These are phyloP conservation scores for Blastobotrys illinoisensis DNA, from an alignment of 1,139 yeast species.

Conservation along the genomic window DNA sequence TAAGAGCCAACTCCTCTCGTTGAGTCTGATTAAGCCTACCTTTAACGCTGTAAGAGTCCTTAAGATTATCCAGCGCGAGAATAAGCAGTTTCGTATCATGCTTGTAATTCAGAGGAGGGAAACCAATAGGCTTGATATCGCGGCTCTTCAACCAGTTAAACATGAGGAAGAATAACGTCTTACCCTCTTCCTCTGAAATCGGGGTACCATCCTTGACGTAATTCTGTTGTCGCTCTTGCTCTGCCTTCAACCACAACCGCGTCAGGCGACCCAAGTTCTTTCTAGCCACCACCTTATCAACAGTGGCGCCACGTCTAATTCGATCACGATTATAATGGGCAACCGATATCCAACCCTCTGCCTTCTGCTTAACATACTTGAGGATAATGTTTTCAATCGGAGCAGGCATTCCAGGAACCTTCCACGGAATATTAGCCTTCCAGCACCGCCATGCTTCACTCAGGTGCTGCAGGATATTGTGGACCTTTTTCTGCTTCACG, in stretches of 20 bases:
- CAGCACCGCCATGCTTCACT: constrained; percentile 99
- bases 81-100: constrained; percentile 89
- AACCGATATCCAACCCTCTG: constrained; percentile 94
- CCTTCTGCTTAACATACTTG: constrained; percentile 88
- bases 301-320: constrained; percentile 79
- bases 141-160: constrained; percentile 91
- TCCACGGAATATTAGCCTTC: constrained; percentile 99
- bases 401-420: constrained; percentile 92
- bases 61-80: constrained; percentile 81
- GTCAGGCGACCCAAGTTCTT: constrained; percentile 90
- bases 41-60: constrained; percentile 78
- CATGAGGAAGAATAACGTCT: constrained; percentile 76
- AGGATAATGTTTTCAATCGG: constrained; percentile 84
- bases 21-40: constrained; percentile 80
- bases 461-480: constrained; percentile 83
- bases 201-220: constrained; percentile 87
- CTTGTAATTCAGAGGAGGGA: constrained; percentile 88
- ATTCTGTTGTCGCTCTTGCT: constrained; percentile 79
- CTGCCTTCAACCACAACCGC: constrained; percentile 85
- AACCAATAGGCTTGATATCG: constrained; percentile 81
- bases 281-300: constrained; percentile 89
- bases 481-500: constrained; percentile 78
- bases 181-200: constrained; percentile 82
- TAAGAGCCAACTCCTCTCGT: constrained; percentile 85
- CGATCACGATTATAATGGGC: constrained; percentile 91